These are phyloP conservation scores for Pichia manshurica DNA, from an alignment of 805 yeast species.

Conservation along the genomic window DNA sequence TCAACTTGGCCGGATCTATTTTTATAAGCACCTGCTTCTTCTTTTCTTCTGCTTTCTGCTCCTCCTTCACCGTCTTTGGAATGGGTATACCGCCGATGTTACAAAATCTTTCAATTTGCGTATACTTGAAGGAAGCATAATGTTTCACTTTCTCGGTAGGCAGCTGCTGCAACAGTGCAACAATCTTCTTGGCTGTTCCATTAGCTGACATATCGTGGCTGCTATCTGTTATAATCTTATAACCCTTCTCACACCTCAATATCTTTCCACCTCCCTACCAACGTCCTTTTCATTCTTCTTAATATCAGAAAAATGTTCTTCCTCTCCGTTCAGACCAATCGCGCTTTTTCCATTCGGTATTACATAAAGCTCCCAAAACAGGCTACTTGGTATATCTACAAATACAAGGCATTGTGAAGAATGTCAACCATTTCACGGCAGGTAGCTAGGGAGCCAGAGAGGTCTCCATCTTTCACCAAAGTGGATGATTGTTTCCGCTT, in stretches of 20 bases:
- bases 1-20: slow-evolving; percentile 32
- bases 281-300: background rate
- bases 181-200: slow-evolving; percentile 44
- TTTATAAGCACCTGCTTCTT: slow-evolving; percentile 33
- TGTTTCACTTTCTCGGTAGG: slow-evolving; percentile 69
- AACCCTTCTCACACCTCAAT: background rate
- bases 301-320: background rate
- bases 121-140: slow-evolving; percentile 61
- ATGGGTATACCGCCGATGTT: slow-evolving; percentile 43
- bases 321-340: background rate
- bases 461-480: background rate
- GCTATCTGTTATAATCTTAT: too few relatives aligned
- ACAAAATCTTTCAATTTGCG: slow-evolving; percentile 54
- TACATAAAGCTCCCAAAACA: too few relatives aligned
- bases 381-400: too few relatives aligned
- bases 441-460: background rate
- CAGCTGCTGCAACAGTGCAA: slow-evolving; percentile 51
- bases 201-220: slow-evolving; percentile 7
- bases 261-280: background rate
- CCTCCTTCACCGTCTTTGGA: slow-evolving; percentile 33
- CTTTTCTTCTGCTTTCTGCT: slow-evolving; percentile 27
- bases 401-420: background rate
- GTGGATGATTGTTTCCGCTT: slow-evolving; percentile 16
- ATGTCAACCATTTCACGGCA: background rate
- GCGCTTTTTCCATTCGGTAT: background rate